Evolutionary conservation across 2,329 filamentous ascomycete genomes (phyloP), one percentile per base, ranked within the genome.

Genomic region (Drechslerella stenobrocha): DNA sequence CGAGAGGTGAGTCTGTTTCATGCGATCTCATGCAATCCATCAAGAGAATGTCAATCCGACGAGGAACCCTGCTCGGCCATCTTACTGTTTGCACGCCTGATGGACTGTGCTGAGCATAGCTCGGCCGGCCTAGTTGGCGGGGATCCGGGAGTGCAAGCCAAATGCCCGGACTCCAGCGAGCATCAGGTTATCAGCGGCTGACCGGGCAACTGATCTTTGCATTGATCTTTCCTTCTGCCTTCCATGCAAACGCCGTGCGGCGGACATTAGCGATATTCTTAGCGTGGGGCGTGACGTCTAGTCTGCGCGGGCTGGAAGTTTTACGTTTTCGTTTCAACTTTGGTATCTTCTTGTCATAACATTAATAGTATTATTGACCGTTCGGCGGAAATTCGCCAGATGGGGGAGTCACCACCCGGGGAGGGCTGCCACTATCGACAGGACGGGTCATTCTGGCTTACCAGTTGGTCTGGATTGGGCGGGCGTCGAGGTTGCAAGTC

Each of bases 11-110:
- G 24, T 52, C 52, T 64, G 59, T 64, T 64, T 64, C 59, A 64
- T 64, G 52, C 60, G 60, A 53, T 58, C 60, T 60, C 55, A 60
- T 67, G 63, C 63, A 50, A 67, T 59, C 42, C 57, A 67, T 67
- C 55, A 56, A 59, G 37, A 42, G 63, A 67, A 67, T 67, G 63
- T 47, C 55, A 67, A 67, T 28, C 63, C 63, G 55, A 60, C 44
- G 32, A 53, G 28, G n/a, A 20, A 18, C 24, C 52, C 34, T 53
- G 8, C 42, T 48, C 20, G 20, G 23, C 48, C 34, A 23, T 4
- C 35, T 18, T 40, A 30, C 37, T 56, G 30, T 47, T 23, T 46
- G 20, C 45, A 45, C 26, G 9, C 13, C 23, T 44, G 15, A 30
- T 15, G 15, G 30, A 42, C 28, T 11, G 28, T 30, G 11, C 28